A percentile compares a stretch with the other conserved stretches of the same genome.
phyloP scores from a whole-genome alignment of 306 rosid species.

The Medicago truncatula region MtrunA17r5.0-ANR NC_053043.1:28983001-28983500 shows the following conservation, averaged over 20 bases:
- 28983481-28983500: too few relatives aligned
- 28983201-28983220: background rate
- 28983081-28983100: background rate
- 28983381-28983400: too few relatives aligned
- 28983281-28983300: too few relatives aligned
- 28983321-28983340: too few relatives aligned
- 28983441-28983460: too few relatives aligned
- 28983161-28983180: background rate
- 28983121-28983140: background rate
- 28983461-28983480: too few relatives aligned
- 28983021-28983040: background rate
- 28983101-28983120: background rate
- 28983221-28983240: background rate
- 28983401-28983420: too few relatives aligned
- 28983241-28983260: background rate
- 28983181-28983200: background rate
- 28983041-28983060: background rate
- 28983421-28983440: too few relatives aligned
- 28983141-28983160: background rate
- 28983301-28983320: too few relatives aligned
- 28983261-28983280: too few relatives aligned
- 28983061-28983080: background rate
- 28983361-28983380: too few relatives aligned
- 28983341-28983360: too few relatives aligned
- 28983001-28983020: constrained; percentile 52